These are phyloP conservation scores for Agrocybe praecox DNA, from an alignment of 768 basidiomycete species.

Conservation along the genomic window DNA sequence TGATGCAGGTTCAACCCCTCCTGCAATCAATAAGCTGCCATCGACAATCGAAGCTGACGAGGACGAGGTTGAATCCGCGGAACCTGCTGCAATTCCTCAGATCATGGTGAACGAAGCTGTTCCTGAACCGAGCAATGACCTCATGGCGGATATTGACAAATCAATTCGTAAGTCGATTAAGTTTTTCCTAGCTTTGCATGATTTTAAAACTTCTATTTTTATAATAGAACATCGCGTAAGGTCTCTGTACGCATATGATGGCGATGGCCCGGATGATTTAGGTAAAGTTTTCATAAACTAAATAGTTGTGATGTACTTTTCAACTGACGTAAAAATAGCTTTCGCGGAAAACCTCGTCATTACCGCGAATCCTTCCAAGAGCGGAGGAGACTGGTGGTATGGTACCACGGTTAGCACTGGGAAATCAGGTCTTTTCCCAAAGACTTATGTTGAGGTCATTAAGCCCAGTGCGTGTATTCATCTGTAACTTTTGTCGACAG, in stretches of 20 bases:
- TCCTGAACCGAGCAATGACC: slow-evolving; percentile 44
- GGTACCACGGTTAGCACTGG: slow-evolving; percentile 68
- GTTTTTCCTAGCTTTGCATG: slow-evolving; percentile 7
- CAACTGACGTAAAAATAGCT: slow-evolving; percentile 39
- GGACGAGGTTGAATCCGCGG: slow-evolving; percentile 35
- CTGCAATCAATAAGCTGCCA: slow-evolving; percentile 43
- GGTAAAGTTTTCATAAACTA: slow-evolving; percentile 48
- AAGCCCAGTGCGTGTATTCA: slow-evolving; percentile 54
- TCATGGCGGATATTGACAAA: slow-evolving; percentile 75
- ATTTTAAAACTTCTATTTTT: slow-evolving; percentile 1
- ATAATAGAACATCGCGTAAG: slow-evolving; percentile 70
- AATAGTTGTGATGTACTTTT: neutral
- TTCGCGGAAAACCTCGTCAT: slow-evolving; percentile 84
- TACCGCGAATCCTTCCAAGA: slow-evolving; percentile 82
- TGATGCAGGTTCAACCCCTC: slow-evolving; percentile 46
- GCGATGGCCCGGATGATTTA: slow-evolving; percentile 87
- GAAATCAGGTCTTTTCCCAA: slow-evolving; percentile 87
- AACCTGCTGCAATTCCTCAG: slow-evolving; percentile 44
- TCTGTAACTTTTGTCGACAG: neutral
- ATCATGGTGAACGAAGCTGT: slow-evolving; percentile 57
- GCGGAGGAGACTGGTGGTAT: slow-evolving; percentile 92
- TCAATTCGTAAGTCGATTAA: slow-evolving; percentile 50
- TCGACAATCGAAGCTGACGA: slow-evolving; percentile 66
- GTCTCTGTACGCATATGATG: slow-evolving; percentile 83
- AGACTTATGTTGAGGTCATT: slow-evolving; percentile 80